Base-by-base conservation (phyloP, 106 monocot species). In the Allium sativum region DNA sequence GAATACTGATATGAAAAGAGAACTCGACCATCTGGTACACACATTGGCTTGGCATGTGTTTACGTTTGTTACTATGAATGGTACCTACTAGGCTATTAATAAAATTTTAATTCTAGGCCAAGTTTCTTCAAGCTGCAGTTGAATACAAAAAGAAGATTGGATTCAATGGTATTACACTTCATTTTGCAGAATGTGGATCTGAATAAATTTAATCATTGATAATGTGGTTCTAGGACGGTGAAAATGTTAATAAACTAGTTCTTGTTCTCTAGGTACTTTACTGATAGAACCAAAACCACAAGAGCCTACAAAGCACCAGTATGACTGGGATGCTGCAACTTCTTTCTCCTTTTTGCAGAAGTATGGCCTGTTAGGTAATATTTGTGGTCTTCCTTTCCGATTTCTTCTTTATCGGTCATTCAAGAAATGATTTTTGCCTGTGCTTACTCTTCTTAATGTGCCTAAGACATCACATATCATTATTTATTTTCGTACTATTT, bases 321-420 rank as follows among this genome's bases (percentile, higher is more conserved):
- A 98, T 77, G 96, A 98, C 53, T 98, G 96, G 96, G 96, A 98
- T 85, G 96, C 85, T 66, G 98, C 91, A 45, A 92, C 98, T 18
- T 66, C 88, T 17, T 73, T 73, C 52, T 69, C 84, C 55, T 98
- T 98, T 54, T 76, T 98, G 10, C 74, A 68, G 54, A 98, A 88
- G 69, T 98, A 88, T 77, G 80, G 84, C 18, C 87, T 92, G 48
- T 10, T 67, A 73, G 85, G 98, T 98, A 92, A 65, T 17, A 0
- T 62, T 12, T 31, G 1, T 31, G 31, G 31, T 31, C 31, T 31
- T 2, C 5, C 31, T 31, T 5, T 31, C 31, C 31, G 4, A 31
- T 31, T 31, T 31, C 31, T 31, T 31, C 31, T 3, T 31, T 31
- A 31, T 31, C 31, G 5, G 31, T 31, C 31, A 31, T 31, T 31